Evolutionary conservation across 495 filamentous ascomycete species (phyloP).

Genomic region (Barbatosphaeria neglecta): DNA sequence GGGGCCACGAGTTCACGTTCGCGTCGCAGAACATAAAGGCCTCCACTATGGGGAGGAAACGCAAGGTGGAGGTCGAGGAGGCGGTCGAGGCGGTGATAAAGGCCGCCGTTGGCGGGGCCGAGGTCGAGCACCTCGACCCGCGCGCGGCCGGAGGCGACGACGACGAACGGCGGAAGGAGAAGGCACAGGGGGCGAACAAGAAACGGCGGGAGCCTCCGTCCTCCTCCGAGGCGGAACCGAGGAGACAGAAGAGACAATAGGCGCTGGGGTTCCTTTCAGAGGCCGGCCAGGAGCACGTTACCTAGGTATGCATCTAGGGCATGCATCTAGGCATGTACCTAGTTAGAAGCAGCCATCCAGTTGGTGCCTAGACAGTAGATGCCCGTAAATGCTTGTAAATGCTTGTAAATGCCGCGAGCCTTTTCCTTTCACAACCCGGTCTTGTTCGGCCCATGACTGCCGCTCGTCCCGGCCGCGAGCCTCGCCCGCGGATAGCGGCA

Average conservation of each 20-base stretch:
- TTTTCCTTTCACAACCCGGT: too few relatives aligned
- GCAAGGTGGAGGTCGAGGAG: neutral
- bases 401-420: too few relatives aligned
- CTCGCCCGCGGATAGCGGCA: too few relatives aligned
- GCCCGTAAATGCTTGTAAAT: too few relatives aligned
- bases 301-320: too few relatives aligned
- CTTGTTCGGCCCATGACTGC: too few relatives aligned
- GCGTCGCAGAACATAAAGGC: neutral
- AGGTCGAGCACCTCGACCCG: neutral
- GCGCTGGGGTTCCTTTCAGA: neutral
- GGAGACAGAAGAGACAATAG: neutral
- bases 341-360: too few relatives aligned
- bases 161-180: neutral
- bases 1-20: neutral
- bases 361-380: too few relatives aligned
- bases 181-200: neutral
- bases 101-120: neutral
- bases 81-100: neutral
- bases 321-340: too few relatives aligned
- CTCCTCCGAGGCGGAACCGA: neutral
- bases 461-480: too few relatives aligned
- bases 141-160: neutral
- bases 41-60: neutral
- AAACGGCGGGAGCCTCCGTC: neutral
- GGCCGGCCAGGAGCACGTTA: too few relatives aligned